These are phyloP conservation scores for Dryas alaskensis DNA, from an alignment of 306 rosid species.

Conservation along the genomic window DNA sequence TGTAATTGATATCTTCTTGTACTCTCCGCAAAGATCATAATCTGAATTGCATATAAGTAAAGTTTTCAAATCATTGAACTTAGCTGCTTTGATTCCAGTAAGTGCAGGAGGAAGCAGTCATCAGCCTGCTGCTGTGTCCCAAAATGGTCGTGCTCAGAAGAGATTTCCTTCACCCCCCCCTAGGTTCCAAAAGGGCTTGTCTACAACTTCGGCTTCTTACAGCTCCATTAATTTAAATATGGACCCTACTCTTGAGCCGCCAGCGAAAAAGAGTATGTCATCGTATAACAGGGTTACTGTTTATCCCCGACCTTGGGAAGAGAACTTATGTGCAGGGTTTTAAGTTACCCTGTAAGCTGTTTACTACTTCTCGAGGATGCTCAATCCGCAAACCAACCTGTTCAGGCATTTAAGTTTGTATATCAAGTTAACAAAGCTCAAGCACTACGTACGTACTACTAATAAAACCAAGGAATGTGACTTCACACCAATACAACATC, in stretches of 20 bases:
- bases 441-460: conserved; percentile 3
- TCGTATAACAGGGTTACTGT: conserved; percentile 21
- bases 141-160: conserved; percentile 1
- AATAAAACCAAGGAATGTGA: conserved; percentile 8
- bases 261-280: conserved; percentile 17
- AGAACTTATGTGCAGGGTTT: too few relatives aligned
- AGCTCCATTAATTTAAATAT: not conserved
- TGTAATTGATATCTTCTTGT: not conserved
- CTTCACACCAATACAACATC: not conserved
- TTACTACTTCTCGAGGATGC: conserved; percentile 91
- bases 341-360: conserved; percentile 60
- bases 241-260: conserved; percentile 15
- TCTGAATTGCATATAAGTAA: not conserved
- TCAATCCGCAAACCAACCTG: conserved; percentile 96
- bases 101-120: not conserved
- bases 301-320: conserved; percentile 32
- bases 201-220: too few relatives aligned
- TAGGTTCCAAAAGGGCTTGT: not conserved
- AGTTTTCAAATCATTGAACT: not conserved
- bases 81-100: not conserved
- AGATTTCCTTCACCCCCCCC: not conserved
- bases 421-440: conserved; percentile 18
- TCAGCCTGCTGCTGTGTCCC: not conserved
- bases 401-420: conserved; percentile 27
- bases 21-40: not conserved